A percentile compares a stretch with the other conserved stretches of the same genome.
phyloP scores from a whole-genome alignment of 2,329 filamentous ascomycete species.

The Lomentospora prolificans region DNA sequence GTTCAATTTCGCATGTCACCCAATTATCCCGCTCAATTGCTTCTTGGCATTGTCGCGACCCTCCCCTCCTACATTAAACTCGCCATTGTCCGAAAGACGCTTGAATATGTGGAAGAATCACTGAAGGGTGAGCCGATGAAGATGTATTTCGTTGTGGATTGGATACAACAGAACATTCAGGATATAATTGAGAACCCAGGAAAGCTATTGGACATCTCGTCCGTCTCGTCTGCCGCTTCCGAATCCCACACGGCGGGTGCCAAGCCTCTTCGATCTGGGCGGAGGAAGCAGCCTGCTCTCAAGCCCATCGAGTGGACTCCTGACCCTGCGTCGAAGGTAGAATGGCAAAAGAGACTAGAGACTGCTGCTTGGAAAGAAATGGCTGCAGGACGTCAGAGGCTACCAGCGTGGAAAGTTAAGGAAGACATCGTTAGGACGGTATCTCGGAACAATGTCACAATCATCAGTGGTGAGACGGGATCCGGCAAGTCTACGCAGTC shows the following conservation, averaged over 20 bases:
- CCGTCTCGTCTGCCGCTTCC: conserved; percentile 59
- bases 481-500: conserved; percentile 53
- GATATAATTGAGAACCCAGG: conserved; percentile 78
- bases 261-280: conserved; percentile 12
- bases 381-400: conserved; percentile 57
- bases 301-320: conserved; percentile 55
- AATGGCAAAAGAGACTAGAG: conserved; percentile 62
- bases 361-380: conserved; percentile 62
- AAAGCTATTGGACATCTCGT: conserved; percentile 71
- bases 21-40: conserved; percentile 61
- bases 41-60: conserved; percentile 59
- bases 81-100: conserved; percentile 69
- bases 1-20: conserved; percentile 62
- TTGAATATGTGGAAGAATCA: conserved; percentile 60
- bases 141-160: conserved; percentile 81
- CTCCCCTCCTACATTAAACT: conserved; percentile 90
- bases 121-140: conserved; percentile 79
- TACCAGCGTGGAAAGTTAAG: conserved; percentile 82
- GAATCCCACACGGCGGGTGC: conserved; percentile 32
- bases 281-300: conserved; percentile 33
- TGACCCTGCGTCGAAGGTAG: conserved; percentile 48
- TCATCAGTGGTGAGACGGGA: conserved; percentile 29
- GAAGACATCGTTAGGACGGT: conserved; percentile 71
- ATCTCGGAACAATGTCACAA: conserved; percentile 72
- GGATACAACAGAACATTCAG: conserved; percentile 78